phyloP scores from a whole-genome alignment of 2,329 filamentous ascomycete species.

The Myriosclerotinia scirpicola region DNA sequence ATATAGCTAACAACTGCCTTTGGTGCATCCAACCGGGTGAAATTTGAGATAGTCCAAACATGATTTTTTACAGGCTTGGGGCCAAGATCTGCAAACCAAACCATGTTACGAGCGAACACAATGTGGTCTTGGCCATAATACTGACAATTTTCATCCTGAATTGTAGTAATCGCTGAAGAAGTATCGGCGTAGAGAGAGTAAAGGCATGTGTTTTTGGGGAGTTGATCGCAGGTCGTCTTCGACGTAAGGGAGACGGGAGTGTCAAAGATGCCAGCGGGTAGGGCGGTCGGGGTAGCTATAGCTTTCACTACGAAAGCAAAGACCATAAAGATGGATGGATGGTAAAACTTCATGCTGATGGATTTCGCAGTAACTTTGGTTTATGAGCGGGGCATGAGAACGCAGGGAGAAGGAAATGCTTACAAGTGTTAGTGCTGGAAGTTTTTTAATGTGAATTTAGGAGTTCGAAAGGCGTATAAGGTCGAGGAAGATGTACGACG shows the following conservation, averaged over 20 bases:
- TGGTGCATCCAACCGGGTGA: background rate
- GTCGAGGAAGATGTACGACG: background rate
- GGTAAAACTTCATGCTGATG: background rate
- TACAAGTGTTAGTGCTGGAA: background rate
- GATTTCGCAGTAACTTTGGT: background rate
- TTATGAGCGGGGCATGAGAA: background rate
- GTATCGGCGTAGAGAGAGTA: background rate
- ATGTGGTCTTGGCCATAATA: background rate
- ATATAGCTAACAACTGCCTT: background rate
- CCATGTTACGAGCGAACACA: background rate
- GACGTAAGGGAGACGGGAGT: background rate
- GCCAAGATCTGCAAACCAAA: background rate
- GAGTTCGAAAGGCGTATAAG: background rate
- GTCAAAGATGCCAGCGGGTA: no score
- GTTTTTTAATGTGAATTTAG: background rate
- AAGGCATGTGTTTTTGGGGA: background rate
- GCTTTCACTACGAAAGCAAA: background rate
- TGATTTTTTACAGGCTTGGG: background rate
- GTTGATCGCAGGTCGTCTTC: background rate
- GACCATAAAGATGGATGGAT: background rate
- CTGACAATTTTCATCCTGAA: background rate
- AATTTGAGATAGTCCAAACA: slow-evolving; percentile 1
- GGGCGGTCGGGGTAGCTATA: background rate
- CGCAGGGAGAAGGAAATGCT: background rate
- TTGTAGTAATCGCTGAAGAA: background rate